Evolutionary conservation across 306 rosid species (phyloP).

Genomic region (Vachellia collinsii): DNA sequence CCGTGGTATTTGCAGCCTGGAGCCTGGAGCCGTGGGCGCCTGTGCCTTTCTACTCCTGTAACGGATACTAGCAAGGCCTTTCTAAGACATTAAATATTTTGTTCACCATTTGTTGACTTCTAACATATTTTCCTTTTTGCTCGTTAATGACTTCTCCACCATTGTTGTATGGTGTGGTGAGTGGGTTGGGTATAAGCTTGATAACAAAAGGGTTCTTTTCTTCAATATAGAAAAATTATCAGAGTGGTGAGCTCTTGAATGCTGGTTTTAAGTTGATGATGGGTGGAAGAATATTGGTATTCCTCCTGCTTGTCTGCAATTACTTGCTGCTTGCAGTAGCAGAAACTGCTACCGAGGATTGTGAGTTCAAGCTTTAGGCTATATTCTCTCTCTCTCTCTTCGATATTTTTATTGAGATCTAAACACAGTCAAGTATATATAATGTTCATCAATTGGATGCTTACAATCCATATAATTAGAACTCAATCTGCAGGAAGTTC

Average conservation of each 20-base stretch:
- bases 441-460: slow-evolving; percentile 10
- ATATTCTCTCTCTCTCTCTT: neutral
- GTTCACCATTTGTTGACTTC: slow-evolving; percentile 35
- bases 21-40: neutral
- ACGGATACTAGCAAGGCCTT: neutral
- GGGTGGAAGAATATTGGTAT: slow-evolving; percentile 25
- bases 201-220: slow-evolving; percentile 21
- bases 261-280: slow-evolving; percentile 14
- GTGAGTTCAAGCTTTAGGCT: slow-evolving; percentile 39
- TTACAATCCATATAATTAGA: slow-evolving; percentile 19
- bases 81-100: neutral
- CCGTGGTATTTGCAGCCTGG: neutral
- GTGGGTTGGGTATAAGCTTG: neutral
- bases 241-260: slow-evolving; percentile 23
- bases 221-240: neutral
- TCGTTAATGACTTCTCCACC: neutral
- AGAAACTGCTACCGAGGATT: slow-evolving; percentile 30
- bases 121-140: slow-evolving; percentile 11
- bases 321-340: slow-evolving; percentile 36
- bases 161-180: neutral
- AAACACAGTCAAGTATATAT: neutral
- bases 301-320: slow-evolving; percentile 31
- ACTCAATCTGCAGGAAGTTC: slow-evolving; percentile 5
- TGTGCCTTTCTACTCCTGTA: neutral
- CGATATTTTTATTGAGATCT: slow-evolving; percentile 11